Base-by-base conservation (phyloP, 306 rosid species). In the Cucurbita pepo region DNA sequence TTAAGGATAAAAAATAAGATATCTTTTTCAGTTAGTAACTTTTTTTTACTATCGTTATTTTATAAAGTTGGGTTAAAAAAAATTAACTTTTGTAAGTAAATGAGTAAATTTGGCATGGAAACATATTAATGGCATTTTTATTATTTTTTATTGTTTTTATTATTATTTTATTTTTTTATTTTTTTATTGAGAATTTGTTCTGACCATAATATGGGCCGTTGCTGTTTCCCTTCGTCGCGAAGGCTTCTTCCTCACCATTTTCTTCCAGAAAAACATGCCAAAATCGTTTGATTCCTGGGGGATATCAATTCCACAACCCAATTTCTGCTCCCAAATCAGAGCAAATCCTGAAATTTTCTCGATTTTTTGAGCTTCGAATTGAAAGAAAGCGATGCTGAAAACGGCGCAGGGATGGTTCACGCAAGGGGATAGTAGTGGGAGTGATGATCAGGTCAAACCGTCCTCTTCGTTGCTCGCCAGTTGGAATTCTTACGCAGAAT, bases 341-440 rank as follows among this genome's bases (percentile, higher is more conserved):
- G 51, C 52, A 62, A 66, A 18, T 44, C 57, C 12, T 47, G 22
- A 25, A 25, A 13, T 12, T 47, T 30, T 41, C 52, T 50, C 54
- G 1, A 65, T 3, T 0, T 19, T 65, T 44, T 66, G 4, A 10
- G 45, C 5, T 56, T 50, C 6, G 25, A 36, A 22, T 65, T 38
- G 52, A 2, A 56, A 61, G 41, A 44, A 34, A 58, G n/a, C 69
- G 25, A 88, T 93, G 97, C 97, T 84, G 84, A 83, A 82, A 57
- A 88, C 86, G 96, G 92, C 94, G 21, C 90, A 90, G 81, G 95
- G 85, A 40, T 92, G 97, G 97, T 90, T 92, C 71, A 79, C 92
- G 48, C 87, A 74, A 61, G 55, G 65, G 69, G 54, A 60, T 45
- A 65, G 54, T 41, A 66, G 73, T 37, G 79, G 67, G 74, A 76